A percentile compares a stretch with the other conserved stretches of the same genome.
phyloP scores from a whole-genome alignment of 495 filamentous ascomycete genomes.

The Opeltia flavorubescens region DNA sequence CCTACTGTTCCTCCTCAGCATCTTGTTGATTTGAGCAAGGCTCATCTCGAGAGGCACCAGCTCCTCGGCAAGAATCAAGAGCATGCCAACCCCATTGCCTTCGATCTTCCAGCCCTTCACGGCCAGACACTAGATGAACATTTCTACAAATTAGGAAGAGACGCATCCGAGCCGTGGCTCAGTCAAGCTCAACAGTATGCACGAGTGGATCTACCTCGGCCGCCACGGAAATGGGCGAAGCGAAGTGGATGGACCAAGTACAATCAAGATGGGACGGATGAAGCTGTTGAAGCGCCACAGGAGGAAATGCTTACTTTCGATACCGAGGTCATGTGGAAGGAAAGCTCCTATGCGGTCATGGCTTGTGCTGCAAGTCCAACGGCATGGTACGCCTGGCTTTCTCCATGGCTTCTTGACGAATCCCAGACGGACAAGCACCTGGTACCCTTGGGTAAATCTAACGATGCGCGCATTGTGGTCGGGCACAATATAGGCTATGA shows the following conservation, averaged over 20 bases:
- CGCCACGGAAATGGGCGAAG: conserved; percentile 66
- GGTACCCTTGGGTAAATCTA: conserved; percentile 69
- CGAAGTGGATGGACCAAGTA: conserved; percentile 94
- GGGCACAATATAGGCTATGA: conserved; percentile 98
- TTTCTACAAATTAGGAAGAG: conserved; percentile 80
- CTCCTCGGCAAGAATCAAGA: conserved; percentile 83
- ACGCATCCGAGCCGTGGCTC: conserved; percentile 81
- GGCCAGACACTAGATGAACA: conserved; percentile 84
- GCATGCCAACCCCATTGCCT: conserved; percentile 57
- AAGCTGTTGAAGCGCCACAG: conserved; percentile 59
- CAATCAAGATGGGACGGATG: conserved; percentile 50
- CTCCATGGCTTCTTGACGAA: conserved; percentile 85
- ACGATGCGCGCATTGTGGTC: conserved; percentile 57
- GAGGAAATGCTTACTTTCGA: conserved; percentile 83
- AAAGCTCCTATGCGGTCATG: conserved; percentile 86
- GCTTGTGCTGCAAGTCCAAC: conserved; percentile 78
- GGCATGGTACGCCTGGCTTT: conserved; percentile 95
- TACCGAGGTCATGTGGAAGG: conserved; percentile 92
- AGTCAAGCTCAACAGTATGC: conserved; percentile 60
- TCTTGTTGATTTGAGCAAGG: conserved; percentile 61
- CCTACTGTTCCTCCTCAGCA: conserved; percentile 44
- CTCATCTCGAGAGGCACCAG: conserved; percentile 77
- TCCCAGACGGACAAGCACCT: conserved; percentile 63
- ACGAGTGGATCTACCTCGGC: conserved; percentile 46
- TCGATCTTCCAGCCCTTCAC: conserved; percentile 69